phyloP scores from a whole-genome alignment of 208 protist species.

The Porcisia deanei region DNA sequence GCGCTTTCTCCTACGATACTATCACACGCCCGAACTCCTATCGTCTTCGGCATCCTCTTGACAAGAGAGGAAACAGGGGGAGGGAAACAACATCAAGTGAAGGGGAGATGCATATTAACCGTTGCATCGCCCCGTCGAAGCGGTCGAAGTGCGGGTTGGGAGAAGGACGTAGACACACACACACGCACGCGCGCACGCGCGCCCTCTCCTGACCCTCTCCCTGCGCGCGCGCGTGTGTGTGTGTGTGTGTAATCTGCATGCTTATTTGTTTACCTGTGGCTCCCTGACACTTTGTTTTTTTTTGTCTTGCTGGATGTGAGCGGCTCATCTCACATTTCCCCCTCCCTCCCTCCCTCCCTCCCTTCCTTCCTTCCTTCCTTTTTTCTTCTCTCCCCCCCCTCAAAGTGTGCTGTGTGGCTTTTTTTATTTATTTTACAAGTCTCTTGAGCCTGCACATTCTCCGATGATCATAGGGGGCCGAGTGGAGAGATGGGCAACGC shows the following conservation, averaged over 20 bases:
- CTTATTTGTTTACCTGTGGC: no score
- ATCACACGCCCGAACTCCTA: background rate
- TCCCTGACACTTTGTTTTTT: no score
- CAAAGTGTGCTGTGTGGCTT: background rate
- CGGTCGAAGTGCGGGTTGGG: no score
- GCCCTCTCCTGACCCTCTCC: background rate
- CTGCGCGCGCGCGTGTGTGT: no score
- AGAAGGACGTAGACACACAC: background rate
- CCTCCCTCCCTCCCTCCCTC: background rate
- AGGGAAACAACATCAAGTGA: no score
- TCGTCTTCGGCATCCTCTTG: background rate
- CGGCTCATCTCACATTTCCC: no score
- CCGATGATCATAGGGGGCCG: slow-evolving; percentile 8
- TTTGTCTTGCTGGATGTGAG: no score
- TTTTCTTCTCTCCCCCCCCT: background rate
- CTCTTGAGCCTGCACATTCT: background rate
- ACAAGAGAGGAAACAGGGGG: no score
- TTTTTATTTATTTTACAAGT: background rate
- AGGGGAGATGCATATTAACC: no score
- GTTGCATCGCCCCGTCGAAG: no score
- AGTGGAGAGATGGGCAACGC: slow-evolving; percentile 13
- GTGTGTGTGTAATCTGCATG: no score
- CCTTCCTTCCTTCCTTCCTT: background rate
- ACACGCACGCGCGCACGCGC: background rate
- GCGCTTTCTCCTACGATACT: background rate